Evolutionary conservation across 306 rosid genomes (phyloP), one percentile per base, ranked within the genome.

Genomic region (Malus fusca): DNA sequence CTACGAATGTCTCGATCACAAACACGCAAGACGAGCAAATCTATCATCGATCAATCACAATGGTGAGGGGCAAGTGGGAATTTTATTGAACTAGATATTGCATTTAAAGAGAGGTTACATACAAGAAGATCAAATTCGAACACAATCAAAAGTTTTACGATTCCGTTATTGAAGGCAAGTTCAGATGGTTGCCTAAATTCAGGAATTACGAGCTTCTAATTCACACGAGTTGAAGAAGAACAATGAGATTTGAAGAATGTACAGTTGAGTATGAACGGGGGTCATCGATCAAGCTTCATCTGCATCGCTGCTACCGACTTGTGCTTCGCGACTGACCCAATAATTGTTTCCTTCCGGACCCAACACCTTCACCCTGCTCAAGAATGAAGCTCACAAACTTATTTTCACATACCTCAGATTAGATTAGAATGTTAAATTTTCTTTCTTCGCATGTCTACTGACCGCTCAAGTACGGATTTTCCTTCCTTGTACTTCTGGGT

Each of bases 261-360:
- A 89, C 93, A 88, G 52, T 85, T 84, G 80, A 52, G 72, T 78
- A 75, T 5, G 64, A 42, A 58, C 26, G 52, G 52, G 52, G 74
- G 48, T 70, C 74, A 11, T 3, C 23, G 64, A n/a, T 76, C 84
- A 91, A 68, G 76, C 91, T 48, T 93, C 98, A 66, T 93, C 97
- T 66, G 91, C 96, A 79, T 93, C 98, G 80, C 97, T 91, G 87
- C 92, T 90, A 52, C 89, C 92, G 69, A 84, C 79, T 68, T 90
- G 93, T 18, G 86, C 86, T 82, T 86, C 91, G 67, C 84, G 91
- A 80, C 84, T 84, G 69, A 82, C 82, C 91, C 93, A 91, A 77
- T 84, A 93, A 85, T 84, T 80, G 82, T 84, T 89, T 83, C 92
- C 98, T 46, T 91, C 97, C 22, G 96, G 98, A 72, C 98, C 96